These are phyloP conservation scores for Nigrospora sphaerica DNA, from an alignment of 2,329 filamentous ascomycete species.

Conservation along the genomic window DNA sequence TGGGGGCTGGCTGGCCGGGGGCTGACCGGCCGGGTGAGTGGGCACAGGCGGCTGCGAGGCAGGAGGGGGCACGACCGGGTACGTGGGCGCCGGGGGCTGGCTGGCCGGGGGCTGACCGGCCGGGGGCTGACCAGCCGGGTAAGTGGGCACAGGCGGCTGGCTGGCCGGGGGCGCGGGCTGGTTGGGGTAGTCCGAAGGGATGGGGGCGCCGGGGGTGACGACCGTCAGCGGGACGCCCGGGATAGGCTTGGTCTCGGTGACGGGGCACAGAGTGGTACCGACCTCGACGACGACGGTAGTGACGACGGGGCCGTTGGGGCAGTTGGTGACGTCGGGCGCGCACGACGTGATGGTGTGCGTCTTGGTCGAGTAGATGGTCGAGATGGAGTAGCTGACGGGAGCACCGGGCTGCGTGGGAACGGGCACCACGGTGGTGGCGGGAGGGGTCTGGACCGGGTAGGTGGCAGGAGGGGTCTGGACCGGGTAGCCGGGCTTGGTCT, in stretches of 20 bases:
- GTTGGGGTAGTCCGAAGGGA: not conserved
- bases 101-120: too few relatives aligned
- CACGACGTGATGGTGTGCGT: slow-evolving; percentile 19
- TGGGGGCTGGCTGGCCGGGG: too few relatives aligned
- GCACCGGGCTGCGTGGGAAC: too few relatives aligned
- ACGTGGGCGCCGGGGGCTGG: too few relatives aligned
- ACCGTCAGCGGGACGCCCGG: not conserved
- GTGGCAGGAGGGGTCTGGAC: slow-evolving; percentile 24
- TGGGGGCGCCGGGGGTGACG: not conserved
- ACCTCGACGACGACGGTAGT: slow-evolving; percentile 17
- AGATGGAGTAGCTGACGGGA: slow-evolving; percentile 7
- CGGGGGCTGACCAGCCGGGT: too few relatives aligned
- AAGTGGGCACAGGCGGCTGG: too few relatives aligned
- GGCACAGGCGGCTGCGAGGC: too few relatives aligned
- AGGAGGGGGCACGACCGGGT: too few relatives aligned
- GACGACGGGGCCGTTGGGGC: slow-evolving; percentile 10
- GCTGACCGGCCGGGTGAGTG: too few relatives aligned
- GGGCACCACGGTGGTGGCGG: slow-evolving; percentile 9
- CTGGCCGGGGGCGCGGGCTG: too few relatives aligned
- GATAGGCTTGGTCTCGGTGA: slow-evolving; percentile 5
- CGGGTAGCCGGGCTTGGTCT: slow-evolving; percentile 5
- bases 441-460: slow-evolving; percentile 16
- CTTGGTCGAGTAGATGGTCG: slow-evolving; percentile 19
- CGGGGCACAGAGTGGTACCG: slow-evolving; percentile 15
- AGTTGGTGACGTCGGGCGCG: slow-evolving; percentile 15